Percentiles rank a stretch among this genome's conserved stretches.
phyloP scores from a whole-genome alignment of 1,284 basidiomycete genomes.

The Trametes polyzona region DNA sequence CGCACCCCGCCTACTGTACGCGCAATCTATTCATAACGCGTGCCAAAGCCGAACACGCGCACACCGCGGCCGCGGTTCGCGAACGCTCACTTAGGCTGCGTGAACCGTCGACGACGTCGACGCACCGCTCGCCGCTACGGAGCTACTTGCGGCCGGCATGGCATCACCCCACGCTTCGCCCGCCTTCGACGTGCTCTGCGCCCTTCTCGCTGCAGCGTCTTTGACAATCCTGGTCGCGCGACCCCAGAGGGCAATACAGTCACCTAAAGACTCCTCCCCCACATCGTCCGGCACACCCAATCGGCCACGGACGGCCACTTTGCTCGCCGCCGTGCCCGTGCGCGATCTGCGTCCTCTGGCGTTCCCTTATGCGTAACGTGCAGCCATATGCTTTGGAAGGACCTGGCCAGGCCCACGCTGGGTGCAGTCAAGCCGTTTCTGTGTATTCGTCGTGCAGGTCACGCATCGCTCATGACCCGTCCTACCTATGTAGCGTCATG shows the following conservation, averaged over 20 bases:
- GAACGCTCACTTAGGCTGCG: not conserved
- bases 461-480: not conserved
- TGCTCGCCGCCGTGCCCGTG: too few relatives aligned
- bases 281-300: not conserved
- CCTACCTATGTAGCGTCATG: too few relatives aligned
- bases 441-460: not conserved
- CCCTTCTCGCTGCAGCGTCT: not conserved
- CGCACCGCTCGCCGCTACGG: conserved; percentile 4
- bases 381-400: too few relatives aligned
- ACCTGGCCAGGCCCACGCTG: not conserved
- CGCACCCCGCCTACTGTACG: too few relatives aligned
- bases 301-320: not conserved
- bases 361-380: not conserved
- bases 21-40: too few relatives aligned
- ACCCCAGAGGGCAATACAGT: not conserved
- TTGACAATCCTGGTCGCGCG: conserved; percentile 6
- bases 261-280: not conserved
- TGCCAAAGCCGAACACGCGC: not conserved
- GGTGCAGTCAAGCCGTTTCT: not conserved
- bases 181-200: not conserved
- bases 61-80: not conserved
- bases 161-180: not conserved
- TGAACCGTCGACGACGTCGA: not conserved
- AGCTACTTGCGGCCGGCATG: conserved; percentile 4
- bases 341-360: not conserved